Conservation (phyloP, 2,329 filamentous ascomycete species). For the Dothistroma pini region DNA sequence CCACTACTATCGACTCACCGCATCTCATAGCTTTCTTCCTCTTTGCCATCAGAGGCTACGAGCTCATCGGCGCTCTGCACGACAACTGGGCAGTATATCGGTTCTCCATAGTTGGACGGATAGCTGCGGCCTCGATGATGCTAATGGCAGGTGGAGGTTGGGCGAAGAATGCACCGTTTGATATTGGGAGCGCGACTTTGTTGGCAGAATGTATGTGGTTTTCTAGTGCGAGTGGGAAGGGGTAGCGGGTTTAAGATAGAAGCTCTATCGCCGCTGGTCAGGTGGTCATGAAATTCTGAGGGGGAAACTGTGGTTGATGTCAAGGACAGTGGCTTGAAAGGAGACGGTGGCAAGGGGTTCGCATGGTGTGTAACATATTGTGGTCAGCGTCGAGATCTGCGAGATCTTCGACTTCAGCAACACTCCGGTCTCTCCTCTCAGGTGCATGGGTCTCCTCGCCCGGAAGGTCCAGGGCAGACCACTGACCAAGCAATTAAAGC, state of each 20-base stretch:
- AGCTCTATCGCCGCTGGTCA: too few species aligned
- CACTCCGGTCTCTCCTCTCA: too few species aligned
- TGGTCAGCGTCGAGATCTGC: too few species aligned
- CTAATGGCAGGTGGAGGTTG: background rate
- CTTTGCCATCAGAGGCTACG: background rate
- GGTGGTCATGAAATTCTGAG: too few species aligned
- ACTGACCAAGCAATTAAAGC: too few species aligned
- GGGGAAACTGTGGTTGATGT: too few species aligned
- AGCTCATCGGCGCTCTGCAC: background rate
- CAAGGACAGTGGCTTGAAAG: too few species aligned
- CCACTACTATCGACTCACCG: background rate
- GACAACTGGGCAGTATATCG: constrained; percentile 5
- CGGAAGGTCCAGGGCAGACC: too few species aligned
- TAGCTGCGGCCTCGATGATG: background rate
- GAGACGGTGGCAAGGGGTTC: too few species aligned
- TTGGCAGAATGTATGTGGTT: background rate
- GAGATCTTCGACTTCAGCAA: too few species aligned
- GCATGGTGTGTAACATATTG: too few species aligned
- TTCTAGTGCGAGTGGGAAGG: background rate
- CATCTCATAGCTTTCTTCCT: background rate
- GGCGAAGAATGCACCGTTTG: constrained; percentile 1
- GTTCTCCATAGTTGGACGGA: constrained; percentile 1
- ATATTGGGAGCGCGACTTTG: constrained; percentile 4
- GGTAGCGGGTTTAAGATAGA: background rate
- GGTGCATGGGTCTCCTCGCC: too few species aligned